A percentile compares a stretch with the other conserved stretches of the same genome.
These are phyloP conservation scores for Suillus paluster DNA, from an alignment of 768 basidiomycete species.

Conservation along the genomic window DNA sequence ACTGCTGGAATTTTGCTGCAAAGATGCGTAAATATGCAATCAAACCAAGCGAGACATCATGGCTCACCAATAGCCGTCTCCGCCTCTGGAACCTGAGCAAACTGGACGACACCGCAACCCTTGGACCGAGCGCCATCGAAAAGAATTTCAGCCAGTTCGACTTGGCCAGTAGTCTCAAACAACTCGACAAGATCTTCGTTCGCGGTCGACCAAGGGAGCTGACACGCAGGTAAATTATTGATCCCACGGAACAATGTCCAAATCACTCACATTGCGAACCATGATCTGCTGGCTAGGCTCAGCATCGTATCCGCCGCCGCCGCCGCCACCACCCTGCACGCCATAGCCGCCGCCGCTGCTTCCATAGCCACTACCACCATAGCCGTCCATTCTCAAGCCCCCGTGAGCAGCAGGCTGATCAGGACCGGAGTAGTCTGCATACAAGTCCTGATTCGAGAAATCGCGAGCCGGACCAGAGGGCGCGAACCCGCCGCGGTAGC, in stretches of 20 bases:
- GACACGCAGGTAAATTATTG: constrained; percentile 7
- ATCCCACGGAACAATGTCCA: neutral
- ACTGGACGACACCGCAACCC: constrained; percentile 96
- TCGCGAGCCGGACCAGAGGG: constrained; percentile 56
- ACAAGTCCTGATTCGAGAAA: constrained; percentile 88
- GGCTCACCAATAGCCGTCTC: constrained; percentile 88
- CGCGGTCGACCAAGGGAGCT: constrained; percentile 99
- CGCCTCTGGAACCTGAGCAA: constrained; percentile 83
- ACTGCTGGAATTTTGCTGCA: constrained; percentile 90
- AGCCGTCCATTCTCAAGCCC: constrained; percentile 40
- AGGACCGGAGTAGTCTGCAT: constrained; percentile 92
- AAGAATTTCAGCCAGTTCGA: constrained; percentile 93
- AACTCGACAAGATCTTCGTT: constrained; percentile 98
- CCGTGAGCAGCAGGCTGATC: constrained; percentile 56
- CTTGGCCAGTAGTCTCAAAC: constrained; percentile 96
- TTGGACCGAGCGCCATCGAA: constrained; percentile 93
- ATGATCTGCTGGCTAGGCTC: constrained; percentile 97
- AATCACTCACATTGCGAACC: constrained; percentile 89
- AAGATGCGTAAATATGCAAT: neutral
- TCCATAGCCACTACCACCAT: constrained; percentile 45
- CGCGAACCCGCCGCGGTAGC: constrained; percentile 63
- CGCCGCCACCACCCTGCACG: constrained; percentile 27
- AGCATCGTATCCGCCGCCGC: constrained; percentile 52
- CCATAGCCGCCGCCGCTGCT: constrained; percentile 45
- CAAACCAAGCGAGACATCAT: neutral